phyloP scores from a whole-genome alignment of 2,329 filamentous ascomycete genomes.

The Drechslerella stenobrocha region DNA sequence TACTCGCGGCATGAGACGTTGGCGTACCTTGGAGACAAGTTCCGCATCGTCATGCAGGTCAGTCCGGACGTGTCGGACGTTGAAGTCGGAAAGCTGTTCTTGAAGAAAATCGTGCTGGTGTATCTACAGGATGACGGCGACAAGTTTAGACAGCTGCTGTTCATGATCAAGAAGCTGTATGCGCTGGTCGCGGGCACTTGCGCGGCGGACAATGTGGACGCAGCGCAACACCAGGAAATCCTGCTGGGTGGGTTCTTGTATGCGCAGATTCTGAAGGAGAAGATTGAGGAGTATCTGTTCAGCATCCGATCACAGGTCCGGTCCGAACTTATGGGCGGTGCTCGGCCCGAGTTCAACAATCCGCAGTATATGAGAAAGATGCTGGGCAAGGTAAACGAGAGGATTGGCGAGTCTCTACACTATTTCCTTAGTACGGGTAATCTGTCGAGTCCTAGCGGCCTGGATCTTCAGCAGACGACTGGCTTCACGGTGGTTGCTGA shows the following conservation, averaged over 20 bases:
- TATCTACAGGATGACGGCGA: constrained; percentile 84
- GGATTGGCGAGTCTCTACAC: constrained; percentile 81
- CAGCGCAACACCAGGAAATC: constrained; percentile 93
- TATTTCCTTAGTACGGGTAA: constrained; percentile 98
- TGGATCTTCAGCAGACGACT: constrained; percentile 91
- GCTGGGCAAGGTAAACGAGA: constrained; percentile 80
- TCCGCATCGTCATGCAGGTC: constrained; percentile 82
- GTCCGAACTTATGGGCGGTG: constrained; percentile 62
- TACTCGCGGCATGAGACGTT: constrained; percentile 81
- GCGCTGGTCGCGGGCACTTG: constrained; percentile 90
- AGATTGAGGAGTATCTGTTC: constrained; percentile 84
- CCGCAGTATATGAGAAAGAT: constrained; percentile 74
- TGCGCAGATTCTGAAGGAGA: constrained; percentile 92
- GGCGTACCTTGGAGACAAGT: constrained; percentile 85
- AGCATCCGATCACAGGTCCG: constrained; percentile 61
- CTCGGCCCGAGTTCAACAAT: constrained; percentile 68
- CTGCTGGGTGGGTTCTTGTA: constrained; percentile 91
- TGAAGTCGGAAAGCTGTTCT: constrained; percentile 86
- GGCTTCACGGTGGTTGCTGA: constrained; percentile 97
- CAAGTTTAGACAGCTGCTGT: constrained; percentile 90
- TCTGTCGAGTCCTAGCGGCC: constrained; percentile 81
- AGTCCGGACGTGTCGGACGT: constrained; percentile 82
- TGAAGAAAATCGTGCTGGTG: constrained; percentile 85
- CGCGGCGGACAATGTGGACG: constrained; percentile 91
- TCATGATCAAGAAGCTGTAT: constrained; percentile 97